Evolutionary conservation across 805 yeast species (phyloP), one percentile per base, ranked within the genome.

Genomic region (Saccharomycopsis capsularis): DNA sequence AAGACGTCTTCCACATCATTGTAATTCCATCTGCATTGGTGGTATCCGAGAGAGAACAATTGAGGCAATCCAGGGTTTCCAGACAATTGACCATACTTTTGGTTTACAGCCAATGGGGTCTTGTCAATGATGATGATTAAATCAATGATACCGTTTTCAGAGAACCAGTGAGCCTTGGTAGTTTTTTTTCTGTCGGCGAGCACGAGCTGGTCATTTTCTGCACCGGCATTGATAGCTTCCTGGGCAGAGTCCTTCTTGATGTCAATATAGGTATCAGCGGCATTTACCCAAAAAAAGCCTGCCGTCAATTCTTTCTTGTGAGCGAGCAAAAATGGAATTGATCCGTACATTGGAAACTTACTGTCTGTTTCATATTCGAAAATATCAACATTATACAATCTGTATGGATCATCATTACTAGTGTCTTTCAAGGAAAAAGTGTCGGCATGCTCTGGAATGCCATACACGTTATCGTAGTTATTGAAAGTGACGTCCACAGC

Each of bases 381-480:
- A 32, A 91, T 91, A 63, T 93, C 99, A 25, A 90, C 97, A 58
- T 93, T 91, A 70, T 68, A 93, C 39, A 93, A 68, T 40, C 99
- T 73, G 64, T 93, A 93, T 2, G 98, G 98, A 47, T 82, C 85
- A 1, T 59, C 54, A 19, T 42, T 40, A 0, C 68, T 57, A 0
- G 98, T 90, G 55, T 85, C 91, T 48, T 80, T 79, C 56, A 93
- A 68, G 18, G 82, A 71, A 43, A 93, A 66, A 1, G 83, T 69
- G 57, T 87, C 95, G 0, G 98, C 91, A 60, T 93, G 99, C 64
- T 93, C 99, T 0, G 99, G 98, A 40, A 93, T 84, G n/a, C 99
- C 99, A 63, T 78, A 93, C 1, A 87, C 85, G 58, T 82, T 73
- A 3, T 69, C 62, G 56, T 72, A 82, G 0, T 78, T 81, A 2